Conservation (phyloP, 2,329 filamentous ascomycete genomes). For the Alternaria panax region DNA sequence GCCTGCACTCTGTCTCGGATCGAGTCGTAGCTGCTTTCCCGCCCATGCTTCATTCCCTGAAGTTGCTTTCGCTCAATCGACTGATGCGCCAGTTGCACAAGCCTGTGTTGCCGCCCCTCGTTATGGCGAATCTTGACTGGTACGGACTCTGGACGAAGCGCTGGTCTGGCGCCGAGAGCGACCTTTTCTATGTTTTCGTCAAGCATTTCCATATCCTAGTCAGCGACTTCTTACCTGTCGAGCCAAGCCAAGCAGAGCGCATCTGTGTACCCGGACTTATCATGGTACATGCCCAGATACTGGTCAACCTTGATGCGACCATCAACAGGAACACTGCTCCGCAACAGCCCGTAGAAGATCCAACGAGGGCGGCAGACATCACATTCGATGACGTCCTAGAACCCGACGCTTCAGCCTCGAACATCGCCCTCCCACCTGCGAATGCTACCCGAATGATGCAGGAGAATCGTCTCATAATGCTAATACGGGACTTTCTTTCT, state of each 20-base stretch:
- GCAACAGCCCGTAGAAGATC: slow-evolving; percentile 41
- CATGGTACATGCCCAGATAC: slow-evolving; percentile 80
- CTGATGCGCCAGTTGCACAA: slow-evolving; percentile 68
- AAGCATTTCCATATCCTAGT: slow-evolving; percentile 85
- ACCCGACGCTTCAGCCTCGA: slow-evolving; percentile 71
- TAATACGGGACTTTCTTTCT: slow-evolving; percentile 81
- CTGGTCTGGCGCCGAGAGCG: slow-evolving; percentile 87
- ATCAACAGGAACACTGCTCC: slow-evolving; percentile 73
- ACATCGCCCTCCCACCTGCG: slow-evolving; percentile 67
- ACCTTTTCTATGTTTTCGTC: slow-evolving; percentile 89
- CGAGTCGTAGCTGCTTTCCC: slow-evolving; percentile 76
- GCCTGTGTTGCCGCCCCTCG: slow-evolving; percentile 70
- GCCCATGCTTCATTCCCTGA: slow-evolving; percentile 66
- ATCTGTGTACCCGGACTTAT: slow-evolving; percentile 78
- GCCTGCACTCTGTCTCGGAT: slow-evolving; percentile 59
- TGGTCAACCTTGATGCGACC: slow-evolving; percentile 80
- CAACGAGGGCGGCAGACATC: slow-evolving; percentile 56
- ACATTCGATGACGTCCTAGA: slow-evolving; percentile 72
- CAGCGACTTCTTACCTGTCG: slow-evolving; percentile 64
- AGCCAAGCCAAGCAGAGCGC: slow-evolving; percentile 62
- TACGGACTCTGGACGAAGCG: slow-evolving; percentile 82
- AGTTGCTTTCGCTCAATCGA: slow-evolving; percentile 68
- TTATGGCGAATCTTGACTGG: slow-evolving; percentile 79
- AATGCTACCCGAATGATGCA: slow-evolving; percentile 82
- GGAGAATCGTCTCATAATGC: slow-evolving; percentile 84